phyloP scores from a whole-genome alignment of 1,284 basidiomycete species.

The Grifola frondosa region DNA sequence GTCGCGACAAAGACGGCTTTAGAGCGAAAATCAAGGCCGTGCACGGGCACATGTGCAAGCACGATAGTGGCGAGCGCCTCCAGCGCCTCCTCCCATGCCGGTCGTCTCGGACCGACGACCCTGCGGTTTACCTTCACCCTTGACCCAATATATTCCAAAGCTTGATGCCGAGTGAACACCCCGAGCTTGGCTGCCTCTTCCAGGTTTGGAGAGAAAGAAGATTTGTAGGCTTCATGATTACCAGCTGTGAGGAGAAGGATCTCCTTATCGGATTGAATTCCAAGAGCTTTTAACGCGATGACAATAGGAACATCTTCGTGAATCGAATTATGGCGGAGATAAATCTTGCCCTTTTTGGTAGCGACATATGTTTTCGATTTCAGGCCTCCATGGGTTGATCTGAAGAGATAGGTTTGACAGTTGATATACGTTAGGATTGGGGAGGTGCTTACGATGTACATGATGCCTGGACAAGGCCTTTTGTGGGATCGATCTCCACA shows the following conservation, averaged over 20 bases:
- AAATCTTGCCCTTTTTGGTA: conserved; percentile 92
- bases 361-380: conserved; percentile 99
- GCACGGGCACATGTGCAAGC: conserved; percentile 94
- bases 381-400: conserved; percentile 94
- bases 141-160: conserved; percentile 92
- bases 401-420: conserved; percentile 29
- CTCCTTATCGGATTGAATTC: conserved; percentile 97
- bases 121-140: conserved; percentile 88
- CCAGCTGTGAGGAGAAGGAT: conserved; percentile 95
- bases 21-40: conserved; percentile 87
- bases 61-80: conserved; percentile 98
- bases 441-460: conserved; percentile 83
- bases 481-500: conserved; percentile 90
- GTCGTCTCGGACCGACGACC: conserved; percentile 78
- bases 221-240: conserved; percentile 87
- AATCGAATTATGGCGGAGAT: conserved; percentile 97
- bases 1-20: conserved; percentile 98
- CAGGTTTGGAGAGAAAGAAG: conserved; percentile 87
- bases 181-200: conserved; percentile 91
- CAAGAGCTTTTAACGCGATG: conserved; percentile 94
- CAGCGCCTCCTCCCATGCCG: conserved; percentile 91
- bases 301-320: conserved; percentile 97
- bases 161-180: conserved; percentile 93
- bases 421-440: not conserved
- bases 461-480: conserved; percentile 92